Conservation (phyloP, 306 rosid genomes). For the Parietaria judaica region DNA sequence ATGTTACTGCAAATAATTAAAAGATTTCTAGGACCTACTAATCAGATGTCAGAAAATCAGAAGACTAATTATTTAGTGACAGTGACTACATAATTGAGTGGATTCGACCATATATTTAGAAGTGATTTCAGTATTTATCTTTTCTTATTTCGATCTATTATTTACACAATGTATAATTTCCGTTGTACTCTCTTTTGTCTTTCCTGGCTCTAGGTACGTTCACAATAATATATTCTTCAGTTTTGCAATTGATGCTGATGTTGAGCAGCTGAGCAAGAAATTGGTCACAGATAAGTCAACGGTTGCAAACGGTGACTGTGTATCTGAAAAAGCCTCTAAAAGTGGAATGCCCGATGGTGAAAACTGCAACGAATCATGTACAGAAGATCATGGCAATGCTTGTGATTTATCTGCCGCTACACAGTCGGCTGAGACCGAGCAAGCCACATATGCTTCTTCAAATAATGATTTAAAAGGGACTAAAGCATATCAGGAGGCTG, state of each 20-base stretch:
- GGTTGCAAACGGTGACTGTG: slow-evolving; percentile 24
- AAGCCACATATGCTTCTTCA: slow-evolving; percentile 98
- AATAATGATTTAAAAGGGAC: slow-evolving; percentile 99
- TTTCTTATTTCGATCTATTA: too few species aligned
- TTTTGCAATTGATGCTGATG: slow-evolving; percentile 96
- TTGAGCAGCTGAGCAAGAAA: slow-evolving; percentile 78
- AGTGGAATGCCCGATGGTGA: slow-evolving; percentile 49
- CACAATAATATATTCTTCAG: slow-evolving; percentile 98
- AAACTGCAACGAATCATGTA: slow-evolving; percentile 27
- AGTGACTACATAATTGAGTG: too few species aligned
- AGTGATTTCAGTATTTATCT: too few species aligned
- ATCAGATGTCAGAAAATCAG: too few species aligned
- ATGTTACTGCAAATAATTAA: too few species aligned
- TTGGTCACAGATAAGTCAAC: slow-evolving; percentile 36
- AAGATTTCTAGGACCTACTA: too few species aligned
- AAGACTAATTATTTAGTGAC: too few species aligned
- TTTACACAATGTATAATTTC: not conserved
- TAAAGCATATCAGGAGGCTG: slow-evolving; percentile 97
- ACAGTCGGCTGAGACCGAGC: slow-evolving; percentile 85
- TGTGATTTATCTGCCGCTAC: slow-evolving; percentile 46
- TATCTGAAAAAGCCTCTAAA: slow-evolving; percentile 36
- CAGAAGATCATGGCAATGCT: slow-evolving; percentile 38
- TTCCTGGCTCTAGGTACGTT: slow-evolving; percentile 64
- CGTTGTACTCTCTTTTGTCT: slow-evolving; percentile 9
- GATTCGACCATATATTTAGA: too few species aligned